Base-by-base conservation (phyloP, 169 alveolate genomes). In the Cryptosporidium ryanae region DNA sequence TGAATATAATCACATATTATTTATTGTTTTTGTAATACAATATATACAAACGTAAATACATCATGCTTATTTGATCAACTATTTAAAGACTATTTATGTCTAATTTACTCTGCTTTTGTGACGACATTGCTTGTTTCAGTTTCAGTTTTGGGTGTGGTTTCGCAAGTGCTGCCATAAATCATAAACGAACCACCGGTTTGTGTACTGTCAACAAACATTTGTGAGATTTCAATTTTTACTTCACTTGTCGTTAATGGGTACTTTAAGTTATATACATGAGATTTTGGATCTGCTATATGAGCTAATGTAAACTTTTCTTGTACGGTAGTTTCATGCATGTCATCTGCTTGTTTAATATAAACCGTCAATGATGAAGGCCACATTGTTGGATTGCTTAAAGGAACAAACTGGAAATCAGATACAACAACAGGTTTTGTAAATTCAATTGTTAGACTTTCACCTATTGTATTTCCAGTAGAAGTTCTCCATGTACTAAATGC, bases 401-500 rank as follows among this genome's bases (percentile, higher is more conserved):
- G 90, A 81, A 65, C 82, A 70, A 84, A 93, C 46, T 92, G 92
- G 64, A 93, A 84, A 23, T 91, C 92, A 18, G 91, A 57, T 7
- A 93, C 65, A 29, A 89, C 93, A 29, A 93, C 92, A 0, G 94
- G 94, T 52, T 82, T 50, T 18, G 81, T 92, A 65, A 93, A 93
- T 76, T 82, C 64, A 23, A 93, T 83, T 57, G 82, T 84, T 13
- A 93, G 18, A 54, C 84, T 84, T 55, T 93, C 94, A 34, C 94
- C 94, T 21, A 90, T 57, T n/a, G 93, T 82, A 34, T 84, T 89
- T 38, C 91, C 91, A 18, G 48, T 25, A 17, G 92, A 82, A 1
- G 94, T 90, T 66, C 68, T 82, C 94, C 94, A 91, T 65, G 92
- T 65, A 43, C 93, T 89, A 76, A 66, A 91, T 64, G 93, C 94